phyloP scores from a whole-genome alignment of 2,329 filamentous ascomycete genomes.

The Fusarium udum region DNA sequence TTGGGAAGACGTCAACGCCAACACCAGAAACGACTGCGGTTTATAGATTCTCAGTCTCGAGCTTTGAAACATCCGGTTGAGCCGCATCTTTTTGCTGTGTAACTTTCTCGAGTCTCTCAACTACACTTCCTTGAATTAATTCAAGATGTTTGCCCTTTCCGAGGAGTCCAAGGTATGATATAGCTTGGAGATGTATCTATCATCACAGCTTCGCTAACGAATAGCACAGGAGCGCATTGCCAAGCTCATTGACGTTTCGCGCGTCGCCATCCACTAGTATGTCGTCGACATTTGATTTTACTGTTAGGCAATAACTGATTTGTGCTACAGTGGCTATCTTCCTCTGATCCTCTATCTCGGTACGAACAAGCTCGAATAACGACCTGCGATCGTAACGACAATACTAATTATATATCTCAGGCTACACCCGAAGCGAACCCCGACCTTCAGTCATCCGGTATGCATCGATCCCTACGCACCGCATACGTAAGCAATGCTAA shows the following conservation, averaged over 20 bases:
- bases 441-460: conserved; percentile 76
- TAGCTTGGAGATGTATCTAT: neutral
- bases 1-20: conserved; percentile 32
- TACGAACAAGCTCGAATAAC: conserved; percentile 55
- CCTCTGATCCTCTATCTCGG: conserved; percentile 97
- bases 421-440: conserved; percentile 94
- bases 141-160: conserved; percentile 75
- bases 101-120: conserved; percentile 1
- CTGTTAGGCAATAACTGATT: conserved; percentile 48
- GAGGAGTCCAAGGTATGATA: conserved; percentile 91
- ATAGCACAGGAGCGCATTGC: conserved; percentile 87
- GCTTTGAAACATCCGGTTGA: conserved; percentile 10
- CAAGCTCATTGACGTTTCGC: conserved; percentile 93
- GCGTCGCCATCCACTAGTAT: conserved; percentile 95
- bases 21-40: conserved; percentile 1
- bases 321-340: conserved; percentile 80
- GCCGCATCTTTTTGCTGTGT: neutral
- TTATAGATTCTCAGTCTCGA: conserved; percentile 29
- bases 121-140: neutral
- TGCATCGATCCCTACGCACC: conserved; percentile 19
- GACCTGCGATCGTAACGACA: conserved; percentile 8
- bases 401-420: conserved; percentile 56
- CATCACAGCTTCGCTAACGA: conserved; percentile 20
- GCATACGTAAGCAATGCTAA: conserved; percentile 32
- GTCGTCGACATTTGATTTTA: conserved; percentile 45